Percentiles rank a stretch among this genome's conserved stretches.
Evolutionary conservation across 768 basidiomycete species (phyloP).

Genomic region (Mycena alexandri): DNA sequence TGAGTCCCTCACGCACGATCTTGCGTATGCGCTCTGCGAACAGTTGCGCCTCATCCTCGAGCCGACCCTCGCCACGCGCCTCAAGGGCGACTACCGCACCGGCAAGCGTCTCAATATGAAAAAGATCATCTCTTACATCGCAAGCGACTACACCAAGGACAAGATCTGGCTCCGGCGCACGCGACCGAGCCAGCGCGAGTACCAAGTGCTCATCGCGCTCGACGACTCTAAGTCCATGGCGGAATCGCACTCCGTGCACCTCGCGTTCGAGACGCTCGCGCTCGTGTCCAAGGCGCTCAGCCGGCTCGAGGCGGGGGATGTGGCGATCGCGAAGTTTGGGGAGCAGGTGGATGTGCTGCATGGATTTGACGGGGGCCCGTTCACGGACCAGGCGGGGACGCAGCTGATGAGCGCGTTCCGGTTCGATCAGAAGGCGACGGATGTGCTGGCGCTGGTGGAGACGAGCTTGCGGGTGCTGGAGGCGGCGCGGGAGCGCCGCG

Average conservation of each 20-base stretch:
- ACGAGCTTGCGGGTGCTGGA: conserved; percentile 81
- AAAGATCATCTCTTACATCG: conserved; percentile 97
- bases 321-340: conserved; percentile 93
- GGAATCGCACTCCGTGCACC: conserved; percentile 90
- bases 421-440: conserved; percentile 91
- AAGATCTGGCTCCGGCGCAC: conserved; percentile 98
- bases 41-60: conserved; percentile 96
- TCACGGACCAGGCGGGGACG: conserved; percentile 84
- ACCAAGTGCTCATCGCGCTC: conserved; percentile 93
- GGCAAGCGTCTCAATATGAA: conserved; percentile 99
- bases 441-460: conserved; percentile 87
- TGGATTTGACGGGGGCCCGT: conserved; percentile 84
- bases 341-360: conserved; percentile 90
- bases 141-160: conserved; percentile 99
- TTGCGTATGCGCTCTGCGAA: conserved; percentile 94
- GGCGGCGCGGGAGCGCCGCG: conserved; percentile 77
- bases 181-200: conserved; percentile 92
- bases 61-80: conserved; percentile 92
- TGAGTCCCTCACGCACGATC: conserved; percentile 89
- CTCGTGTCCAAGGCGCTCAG: conserved; percentile 91
- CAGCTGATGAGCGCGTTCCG: conserved; percentile 87
- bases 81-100: conserved; percentile 97
- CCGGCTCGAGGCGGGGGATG: conserved; percentile 95
- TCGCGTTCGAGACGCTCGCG: conserved; percentile 94
- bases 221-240: conserved; percentile 99